These are phyloP conservation scores for Polygonum aviculare DNA, from an alignment of 148 eudicot genomes.

Conservation along the genomic window DNA sequence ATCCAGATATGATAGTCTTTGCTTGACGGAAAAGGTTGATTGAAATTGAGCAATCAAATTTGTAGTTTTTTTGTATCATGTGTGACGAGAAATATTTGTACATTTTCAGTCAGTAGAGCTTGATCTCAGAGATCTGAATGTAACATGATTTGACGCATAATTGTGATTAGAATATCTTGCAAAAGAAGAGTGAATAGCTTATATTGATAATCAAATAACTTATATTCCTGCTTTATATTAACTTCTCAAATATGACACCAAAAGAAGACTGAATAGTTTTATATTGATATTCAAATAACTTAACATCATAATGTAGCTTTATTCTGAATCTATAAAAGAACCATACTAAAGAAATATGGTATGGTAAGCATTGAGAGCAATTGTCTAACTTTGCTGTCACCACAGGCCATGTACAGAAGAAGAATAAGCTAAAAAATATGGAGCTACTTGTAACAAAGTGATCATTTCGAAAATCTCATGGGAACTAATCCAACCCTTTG, in stretches of 20 bases:
- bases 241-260: not conserved
- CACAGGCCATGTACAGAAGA: constrained; percentile 2
- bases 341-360: not conserved
- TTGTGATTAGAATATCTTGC: not conserved
- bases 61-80: not conserved
- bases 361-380: not conserved
- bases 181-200: not conserved
- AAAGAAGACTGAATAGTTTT: not conserved
- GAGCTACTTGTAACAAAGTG: constrained; percentile 1
- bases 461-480: not conserved
- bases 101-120: not conserved
- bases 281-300: not conserved
- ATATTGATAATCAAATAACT: too few species aligned
- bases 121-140: not conserved
- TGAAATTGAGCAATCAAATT: not conserved
- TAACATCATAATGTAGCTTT: not conserved
- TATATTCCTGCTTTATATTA: too few species aligned
- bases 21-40: not conserved
- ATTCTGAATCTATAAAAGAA: not conserved
- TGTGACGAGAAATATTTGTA: not conserved
- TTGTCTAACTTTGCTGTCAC: not conserved
- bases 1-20: not conserved
- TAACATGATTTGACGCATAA: not conserved
- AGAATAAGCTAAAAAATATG: not conserved
- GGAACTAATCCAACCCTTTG: constrained; percentile 58